Evolutionary conservation across 2,329 filamentous ascomycete species (phyloP).

Genomic region (Hymenoscyphus scutula): DNA sequence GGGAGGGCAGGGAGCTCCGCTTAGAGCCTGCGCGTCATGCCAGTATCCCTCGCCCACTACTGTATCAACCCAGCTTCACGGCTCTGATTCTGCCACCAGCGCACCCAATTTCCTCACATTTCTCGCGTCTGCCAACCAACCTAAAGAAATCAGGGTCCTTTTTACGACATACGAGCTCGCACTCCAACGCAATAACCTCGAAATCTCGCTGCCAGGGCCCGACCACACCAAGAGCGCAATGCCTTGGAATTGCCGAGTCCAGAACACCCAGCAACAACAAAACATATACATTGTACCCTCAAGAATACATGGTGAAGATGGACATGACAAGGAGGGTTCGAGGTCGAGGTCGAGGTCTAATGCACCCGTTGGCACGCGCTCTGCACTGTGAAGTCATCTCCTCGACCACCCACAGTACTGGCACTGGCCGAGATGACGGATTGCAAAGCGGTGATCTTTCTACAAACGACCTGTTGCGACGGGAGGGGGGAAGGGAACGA

Average conservation of each 20-base stretch:
- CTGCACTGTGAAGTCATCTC: slow-evolving; percentile 1
- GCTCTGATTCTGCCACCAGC: too few relatives aligned
- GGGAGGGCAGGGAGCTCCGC: too few relatives aligned
- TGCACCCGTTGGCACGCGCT: slow-evolving; percentile 1
- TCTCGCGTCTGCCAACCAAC: too few relatives aligned
- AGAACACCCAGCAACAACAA: background rate
- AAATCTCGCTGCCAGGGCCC: background rate
- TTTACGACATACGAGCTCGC: too few relatives aligned
- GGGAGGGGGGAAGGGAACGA: background rate
- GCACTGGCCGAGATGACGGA: background rate
- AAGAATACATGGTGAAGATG: slow-evolving; percentile 46
- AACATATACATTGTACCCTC: background rate
- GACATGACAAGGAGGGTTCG: slow-evolving; percentile 16
- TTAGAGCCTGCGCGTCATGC: too few relatives aligned
- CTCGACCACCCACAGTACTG: background rate
- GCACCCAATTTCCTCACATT: too few relatives aligned
- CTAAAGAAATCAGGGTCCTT: too few relatives aligned
- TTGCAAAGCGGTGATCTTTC: background rate
- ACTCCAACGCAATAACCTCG: too few relatives aligned
- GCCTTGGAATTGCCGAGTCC: background rate
- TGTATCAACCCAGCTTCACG: too few relatives aligned
- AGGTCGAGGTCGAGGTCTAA: slow-evolving; percentile 17
- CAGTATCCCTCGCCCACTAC: too few relatives aligned
- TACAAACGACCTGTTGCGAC: background rate
- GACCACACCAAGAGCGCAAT: background rate